These are phyloP conservation scores for Diaporthe humulicola DNA, from an alignment of 2,329 filamentous ascomycete species.

Conservation along the genomic window DNA sequence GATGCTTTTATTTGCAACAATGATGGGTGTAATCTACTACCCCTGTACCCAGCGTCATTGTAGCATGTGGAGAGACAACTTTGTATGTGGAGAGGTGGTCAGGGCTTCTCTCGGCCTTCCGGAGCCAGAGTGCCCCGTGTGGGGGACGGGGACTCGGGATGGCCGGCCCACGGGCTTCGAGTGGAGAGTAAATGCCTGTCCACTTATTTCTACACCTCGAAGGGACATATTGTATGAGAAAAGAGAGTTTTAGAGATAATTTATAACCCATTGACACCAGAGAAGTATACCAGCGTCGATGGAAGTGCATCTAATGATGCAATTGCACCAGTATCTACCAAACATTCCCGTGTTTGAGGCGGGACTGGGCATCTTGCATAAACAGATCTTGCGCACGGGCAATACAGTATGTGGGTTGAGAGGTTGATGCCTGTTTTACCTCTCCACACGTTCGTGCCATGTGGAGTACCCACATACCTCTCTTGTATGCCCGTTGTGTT, in stretches of 20 bases:
- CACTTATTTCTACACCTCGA: too few species aligned
- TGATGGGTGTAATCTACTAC: too few species aligned
- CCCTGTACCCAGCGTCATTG: too few species aligned
- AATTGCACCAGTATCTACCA: neutral
- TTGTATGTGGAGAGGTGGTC: neutral
- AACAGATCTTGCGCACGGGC: too few species aligned
- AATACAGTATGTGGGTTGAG: neutral
- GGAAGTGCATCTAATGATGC: too few species aligned
- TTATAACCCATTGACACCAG: too few species aligned
- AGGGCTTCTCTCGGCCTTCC: neutral
- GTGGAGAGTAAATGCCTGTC: too few species aligned
- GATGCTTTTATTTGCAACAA: neutral
- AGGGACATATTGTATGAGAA: too few species aligned
- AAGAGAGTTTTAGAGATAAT: too few species aligned
- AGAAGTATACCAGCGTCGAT: too few species aligned
- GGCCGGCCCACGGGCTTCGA: neutral
- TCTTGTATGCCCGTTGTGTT: neutral
- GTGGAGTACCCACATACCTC: neutral
- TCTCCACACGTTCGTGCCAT: slow-evolving; percentile 12
- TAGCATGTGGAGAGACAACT: neutral
- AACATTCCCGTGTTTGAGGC: too few species aligned
- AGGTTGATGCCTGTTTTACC: neutral
- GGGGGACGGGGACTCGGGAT: neutral
- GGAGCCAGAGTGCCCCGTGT: neutral
- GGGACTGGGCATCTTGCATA: too few species aligned